phyloP scores from a whole-genome alignment of 352 stramenopile genomes.

The Phytopythium cucurbitacearum region DNA sequence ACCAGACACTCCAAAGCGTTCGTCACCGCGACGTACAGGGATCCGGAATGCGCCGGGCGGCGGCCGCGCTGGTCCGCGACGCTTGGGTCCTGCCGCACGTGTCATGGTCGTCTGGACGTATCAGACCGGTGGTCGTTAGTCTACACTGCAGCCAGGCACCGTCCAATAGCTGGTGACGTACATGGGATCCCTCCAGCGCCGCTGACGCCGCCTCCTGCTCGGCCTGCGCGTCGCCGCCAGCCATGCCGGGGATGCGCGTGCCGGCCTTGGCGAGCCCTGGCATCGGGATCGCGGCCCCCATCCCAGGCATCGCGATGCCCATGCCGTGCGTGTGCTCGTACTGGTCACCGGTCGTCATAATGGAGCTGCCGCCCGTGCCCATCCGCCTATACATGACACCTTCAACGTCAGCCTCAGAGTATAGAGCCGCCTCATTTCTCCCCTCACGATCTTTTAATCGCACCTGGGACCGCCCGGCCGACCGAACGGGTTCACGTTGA shows the following conservation, averaged over 20 bases:
- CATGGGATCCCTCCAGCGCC: constrained; percentile 56
- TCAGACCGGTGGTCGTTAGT: constrained; percentile 1
- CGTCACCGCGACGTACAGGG: constrained; percentile 18
- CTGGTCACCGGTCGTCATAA: constrained; percentile 83
- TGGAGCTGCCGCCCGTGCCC: constrained; percentile 33
- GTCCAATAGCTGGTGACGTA: constrained; percentile 20
- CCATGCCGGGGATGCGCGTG: constrained; percentile 67
- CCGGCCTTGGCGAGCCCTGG: constrained; percentile 67
- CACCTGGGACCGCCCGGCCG: constrained; percentile 29
- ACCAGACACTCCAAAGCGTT: too few relatives aligned
- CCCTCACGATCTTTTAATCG: neutral
- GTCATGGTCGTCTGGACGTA: constrained; percentile 64
- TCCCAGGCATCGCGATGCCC: constrained; percentile 75
- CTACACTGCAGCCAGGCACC: neutral
- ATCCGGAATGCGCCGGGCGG: constrained; percentile 65
- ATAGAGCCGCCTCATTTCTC: neutral
- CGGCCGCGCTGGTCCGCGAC: constrained; percentile 57
- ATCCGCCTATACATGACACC: neutral
- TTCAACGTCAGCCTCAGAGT: constrained; percentile 1
- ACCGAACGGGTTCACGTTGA: constrained; percentile 81
- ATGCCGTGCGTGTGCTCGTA: constrained; percentile 68
- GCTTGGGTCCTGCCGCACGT: constrained; percentile 69
- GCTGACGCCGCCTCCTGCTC: constrained; percentile 17
- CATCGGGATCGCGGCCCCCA: constrained; percentile 82
- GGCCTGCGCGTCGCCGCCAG: constrained; percentile 16